These are phyloP conservation scores for Talaromyces albobiverticillius DNA, from an alignment of 2,329 filamentous ascomycete species.

Conservation along the genomic window DNA sequence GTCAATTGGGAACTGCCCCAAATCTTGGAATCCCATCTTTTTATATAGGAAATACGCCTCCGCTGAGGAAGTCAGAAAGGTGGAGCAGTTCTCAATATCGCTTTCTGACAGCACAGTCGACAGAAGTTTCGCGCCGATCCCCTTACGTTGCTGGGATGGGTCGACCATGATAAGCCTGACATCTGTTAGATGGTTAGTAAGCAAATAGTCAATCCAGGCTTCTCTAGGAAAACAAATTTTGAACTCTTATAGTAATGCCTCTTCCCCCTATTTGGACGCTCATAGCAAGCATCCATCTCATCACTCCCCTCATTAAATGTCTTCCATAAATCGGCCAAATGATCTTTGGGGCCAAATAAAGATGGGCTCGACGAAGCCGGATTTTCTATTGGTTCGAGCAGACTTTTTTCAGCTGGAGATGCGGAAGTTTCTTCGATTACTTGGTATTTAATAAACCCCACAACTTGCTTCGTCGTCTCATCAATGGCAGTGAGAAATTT, in stretches of 20 bases:
- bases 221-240: no score
- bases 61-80: slow-evolving; percentile 7
- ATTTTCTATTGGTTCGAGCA: background rate
- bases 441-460: slow-evolving; percentile 8
- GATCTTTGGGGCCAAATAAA: slow-evolving; percentile 2
- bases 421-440: no score
- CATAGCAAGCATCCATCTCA: slow-evolving; percentile 12
- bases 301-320: slow-evolving; percentile 7
- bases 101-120: slow-evolving; percentile 6
- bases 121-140: slow-evolving; percentile 5
- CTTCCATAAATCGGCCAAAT: background rate
- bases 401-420: background rate
- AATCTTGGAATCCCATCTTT: slow-evolving; percentile 6
- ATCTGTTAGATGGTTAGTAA: background rate
- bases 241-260: slow-evolving; percentile 3
- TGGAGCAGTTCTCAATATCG: slow-evolving; percentile 2
- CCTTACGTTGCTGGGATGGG: slow-evolving; percentile 10
- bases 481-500: slow-evolving; percentile 8
- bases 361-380: background rate
- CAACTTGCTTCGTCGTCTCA: background rate
- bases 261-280: background rate
- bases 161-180: slow-evolving; percentile 12
- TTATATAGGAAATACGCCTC: slow-evolving; percentile 6
- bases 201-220: no score
- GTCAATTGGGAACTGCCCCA: slow-evolving; percentile 6